phyloP scores from a whole-genome alignment of 1,284 basidiomycete species.

The Marasmius oreades region DNA sequence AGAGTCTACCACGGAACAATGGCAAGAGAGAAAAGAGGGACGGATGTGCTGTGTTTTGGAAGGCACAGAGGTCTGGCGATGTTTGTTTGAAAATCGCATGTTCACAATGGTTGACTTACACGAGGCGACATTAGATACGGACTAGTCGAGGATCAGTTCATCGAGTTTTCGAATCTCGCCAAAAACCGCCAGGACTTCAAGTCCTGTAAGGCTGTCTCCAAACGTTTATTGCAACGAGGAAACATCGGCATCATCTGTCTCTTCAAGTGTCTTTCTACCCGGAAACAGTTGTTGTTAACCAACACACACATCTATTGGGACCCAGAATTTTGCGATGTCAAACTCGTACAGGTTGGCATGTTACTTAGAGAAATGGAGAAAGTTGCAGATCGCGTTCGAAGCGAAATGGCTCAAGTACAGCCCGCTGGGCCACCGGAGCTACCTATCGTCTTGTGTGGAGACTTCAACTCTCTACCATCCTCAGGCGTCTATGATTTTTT shows the following conservation, averaged over 20 bases:
- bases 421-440: not conserved
- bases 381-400: not conserved
- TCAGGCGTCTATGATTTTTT: not conserved
- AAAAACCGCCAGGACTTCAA: not conserved
- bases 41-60: not conserved
- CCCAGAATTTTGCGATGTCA: not conserved
- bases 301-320: conserved; percentile 1
- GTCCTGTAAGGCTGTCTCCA: not conserved
- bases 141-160: not conserved
- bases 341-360: not conserved
- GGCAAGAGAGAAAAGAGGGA: not conserved
- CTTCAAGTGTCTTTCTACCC: not conserved
- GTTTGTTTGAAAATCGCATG: not conserved
- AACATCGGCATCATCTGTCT: conserved; percentile 1
- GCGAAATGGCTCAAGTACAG: not conserved
- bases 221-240: not conserved
- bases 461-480: conserved; percentile 1
- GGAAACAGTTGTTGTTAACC: not conserved
- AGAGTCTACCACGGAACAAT: not conserved
- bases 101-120: not conserved
- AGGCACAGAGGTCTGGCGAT: not conserved
- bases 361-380: not conserved
- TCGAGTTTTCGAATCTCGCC: not conserved
- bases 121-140: too few species aligned
- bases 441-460: conserved; percentile 2